A percentile compares a stretch with the other conserved stretches of the same genome.
phyloP scores from a whole-genome alignment of 2,329 filamentous ascomycete genomes.

The Ophioceras dolichostomum region DNA sequence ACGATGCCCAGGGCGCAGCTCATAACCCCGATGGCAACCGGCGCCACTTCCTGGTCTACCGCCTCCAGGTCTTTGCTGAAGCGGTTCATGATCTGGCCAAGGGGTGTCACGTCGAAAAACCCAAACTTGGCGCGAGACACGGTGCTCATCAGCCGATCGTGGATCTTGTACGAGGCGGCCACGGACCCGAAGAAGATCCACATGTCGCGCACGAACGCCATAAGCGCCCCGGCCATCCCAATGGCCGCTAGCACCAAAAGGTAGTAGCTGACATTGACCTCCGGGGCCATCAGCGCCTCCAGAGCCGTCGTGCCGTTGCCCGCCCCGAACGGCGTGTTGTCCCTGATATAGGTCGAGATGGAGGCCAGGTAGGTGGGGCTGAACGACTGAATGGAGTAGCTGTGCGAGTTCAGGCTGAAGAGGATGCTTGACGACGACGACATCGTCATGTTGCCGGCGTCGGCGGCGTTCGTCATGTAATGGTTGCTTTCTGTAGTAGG shows the following conservation, averaged over 20 bases:
- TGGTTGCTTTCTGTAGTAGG: slow-evolving; percentile 28
- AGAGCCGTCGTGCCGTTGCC: slow-evolving; percentile 22
- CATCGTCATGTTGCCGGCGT: too few relatives aligned
- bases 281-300: slow-evolving; percentile 13
- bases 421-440: slow-evolving; percentile 17
- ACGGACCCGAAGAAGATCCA: slow-evolving; percentile 90
- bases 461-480: too few relatives aligned
- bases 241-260: slow-evolving; percentile 72
- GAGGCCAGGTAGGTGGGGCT: slow-evolving; percentile 26
- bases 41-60: slow-evolving; percentile 90
- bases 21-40: slow-evolving; percentile 69
- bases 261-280: slow-evolving; percentile 77
- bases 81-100: slow-evolving; percentile 94
- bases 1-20: slow-evolving; percentile 54
- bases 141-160: slow-evolving; percentile 62
- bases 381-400: slow-evolving; percentile 19
- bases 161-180: slow-evolving; percentile 74
- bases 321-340: slow-evolving; percentile 19
- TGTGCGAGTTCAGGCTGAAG: slow-evolving; percentile 22
- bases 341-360: slow-evolving; percentile 22
- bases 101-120: slow-evolving; percentile 93
- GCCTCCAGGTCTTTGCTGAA: slow-evolving; percentile 97
- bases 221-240: slow-evolving; percentile 62
- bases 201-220: slow-evolving; percentile 71
- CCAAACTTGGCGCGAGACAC: slow-evolving; percentile 88